Evolutionary conservation across 2,329 filamentous ascomycete species (phyloP).

Genomic region (Tolypocladium tropicale): DNA sequence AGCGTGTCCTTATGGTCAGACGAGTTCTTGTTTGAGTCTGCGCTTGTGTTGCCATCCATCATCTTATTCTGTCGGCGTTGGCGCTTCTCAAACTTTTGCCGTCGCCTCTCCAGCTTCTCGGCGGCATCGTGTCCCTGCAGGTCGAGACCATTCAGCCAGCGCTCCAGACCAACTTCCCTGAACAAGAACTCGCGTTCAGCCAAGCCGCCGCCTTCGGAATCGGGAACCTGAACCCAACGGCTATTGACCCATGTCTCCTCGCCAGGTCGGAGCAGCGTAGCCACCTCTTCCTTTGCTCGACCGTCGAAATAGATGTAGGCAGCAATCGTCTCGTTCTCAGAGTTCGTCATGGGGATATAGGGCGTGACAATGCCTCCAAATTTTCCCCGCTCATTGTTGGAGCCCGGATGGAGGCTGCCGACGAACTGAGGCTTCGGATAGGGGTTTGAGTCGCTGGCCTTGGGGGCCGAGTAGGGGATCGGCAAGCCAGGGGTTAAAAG

Average conservation of each 20-base stretch:
- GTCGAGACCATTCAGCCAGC: conserved; percentile 93
- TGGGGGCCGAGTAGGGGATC: conserved; percentile 87
- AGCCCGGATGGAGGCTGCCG: conserved; percentile 52
- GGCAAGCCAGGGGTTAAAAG: conserved; percentile 79
- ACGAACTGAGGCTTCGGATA: conserved; percentile 76
- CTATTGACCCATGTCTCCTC: conserved; percentile 99
- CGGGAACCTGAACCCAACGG: conserved; percentile 89
- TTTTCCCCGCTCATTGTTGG: conserved; percentile 33
- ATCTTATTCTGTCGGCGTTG: conserved; percentile 51
- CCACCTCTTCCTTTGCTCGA: conserved; percentile 89
- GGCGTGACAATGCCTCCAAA: conserved; percentile 55
- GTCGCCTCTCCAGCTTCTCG: conserved; percentile 79
- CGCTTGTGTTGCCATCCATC: conserved; percentile 21
- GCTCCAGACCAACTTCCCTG: conserved; percentile 88
- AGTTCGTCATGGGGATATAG: conserved; percentile 86
- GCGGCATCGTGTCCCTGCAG: conserved; percentile 88
- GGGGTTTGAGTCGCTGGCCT: conserved; percentile 64
- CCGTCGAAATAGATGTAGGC: conserved; percentile 99
- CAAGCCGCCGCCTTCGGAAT: conserved; percentile 82
- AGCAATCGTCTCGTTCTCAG: conserved; percentile 91
- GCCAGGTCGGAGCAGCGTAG: conserved; percentile 79
- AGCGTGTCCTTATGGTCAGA: conserved; percentile 48
- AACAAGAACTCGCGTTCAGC: conserved; percentile 96
- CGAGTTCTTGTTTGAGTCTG: conserved; percentile 29
- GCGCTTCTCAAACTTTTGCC: conserved; percentile 65